Percentiles rank a stretch among this genome's conserved stretches.
phyloP scores from a whole-genome alignment of 148 eudicot species.

The Chenopodium suecicum region DNA sequence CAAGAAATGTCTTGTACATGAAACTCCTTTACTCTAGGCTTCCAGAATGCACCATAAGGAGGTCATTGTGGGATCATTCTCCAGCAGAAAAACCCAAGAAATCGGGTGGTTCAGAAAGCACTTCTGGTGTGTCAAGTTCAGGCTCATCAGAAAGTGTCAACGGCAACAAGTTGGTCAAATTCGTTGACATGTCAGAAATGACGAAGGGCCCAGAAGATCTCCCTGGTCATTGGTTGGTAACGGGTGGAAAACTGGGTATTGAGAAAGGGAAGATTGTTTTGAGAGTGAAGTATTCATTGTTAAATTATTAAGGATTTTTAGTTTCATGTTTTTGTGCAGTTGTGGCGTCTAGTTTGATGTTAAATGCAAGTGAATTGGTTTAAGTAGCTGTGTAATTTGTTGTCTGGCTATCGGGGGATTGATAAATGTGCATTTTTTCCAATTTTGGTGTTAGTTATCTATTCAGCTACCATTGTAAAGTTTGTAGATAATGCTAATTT shows the following conservation, averaged over 20 bases:
- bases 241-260: conserved; percentile 88
- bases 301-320: conserved; percentile 53
- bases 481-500: conserved; percentile 37
- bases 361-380: conserved; percentile 17
- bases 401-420: conserved; percentile 19
- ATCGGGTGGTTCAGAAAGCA: conserved; percentile 21
- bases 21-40: conserved; percentile 77
- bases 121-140: conserved; percentile 43
- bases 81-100: conserved; percentile 43
- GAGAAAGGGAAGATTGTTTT: conserved; percentile 82
- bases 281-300: conserved; percentile 85
- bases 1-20: conserved; percentile 86
- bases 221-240: conserved; percentile 95
- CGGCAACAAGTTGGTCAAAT: conserved; percentile 63
- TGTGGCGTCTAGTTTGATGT: conserved; percentile 18
- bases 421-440: conserved; percentile 26
- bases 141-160: conserved; percentile 34
- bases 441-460: conserved; percentile 34
- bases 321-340: conserved; percentile 20
- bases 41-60: conserved; percentile 78
- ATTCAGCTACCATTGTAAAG: conserved; percentile 30
- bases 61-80: conserved; percentile 84
- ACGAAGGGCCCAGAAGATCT: conserved; percentile 73
- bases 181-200: conserved; percentile 82
- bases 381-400: conserved; percentile 17